Conservation (phyloP, 371 early-diverging fungal species). For the Mortierella sp. region DNA sequence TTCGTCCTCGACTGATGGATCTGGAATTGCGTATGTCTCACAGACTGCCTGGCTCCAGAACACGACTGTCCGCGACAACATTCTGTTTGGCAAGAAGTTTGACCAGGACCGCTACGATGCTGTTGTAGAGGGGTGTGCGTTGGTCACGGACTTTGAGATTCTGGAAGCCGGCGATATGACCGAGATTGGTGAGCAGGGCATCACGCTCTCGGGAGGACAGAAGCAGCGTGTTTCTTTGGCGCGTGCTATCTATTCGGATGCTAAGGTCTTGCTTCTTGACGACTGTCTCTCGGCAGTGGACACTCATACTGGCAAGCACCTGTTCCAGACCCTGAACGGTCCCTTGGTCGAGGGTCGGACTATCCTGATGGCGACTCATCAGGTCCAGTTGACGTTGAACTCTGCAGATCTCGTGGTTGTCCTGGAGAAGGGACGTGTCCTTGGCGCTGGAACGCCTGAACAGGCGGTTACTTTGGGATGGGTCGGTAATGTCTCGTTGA, state of each 20-base stretch:
- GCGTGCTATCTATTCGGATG: constrained; percentile 83
- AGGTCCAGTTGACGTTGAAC: constrained; percentile 80
- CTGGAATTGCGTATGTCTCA: constrained; percentile 80
- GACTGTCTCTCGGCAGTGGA: constrained; percentile 89
- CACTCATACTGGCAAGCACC: constrained; percentile 88
- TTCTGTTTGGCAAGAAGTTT: constrained; percentile 83
- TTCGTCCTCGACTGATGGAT: constrained; percentile 54
- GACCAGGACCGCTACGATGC: constrained; percentile 74
- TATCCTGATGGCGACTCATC: constrained; percentile 89
- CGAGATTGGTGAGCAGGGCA: constrained; percentile 91
- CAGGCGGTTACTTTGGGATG: constrained; percentile 60
- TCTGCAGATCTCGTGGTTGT: constrained; percentile 72
- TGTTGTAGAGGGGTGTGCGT: constrained; percentile 72
- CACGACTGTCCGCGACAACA: constrained; percentile 85
- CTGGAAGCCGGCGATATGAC: constrained; percentile 90
- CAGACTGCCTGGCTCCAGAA: constrained; percentile 92
- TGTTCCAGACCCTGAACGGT: constrained; percentile 75
- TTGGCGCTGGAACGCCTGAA: constrained; percentile 60
- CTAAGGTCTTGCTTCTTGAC: constrained; percentile 80
- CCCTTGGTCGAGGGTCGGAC: constrained; percentile 81
- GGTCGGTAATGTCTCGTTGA: constrained; percentile 61
- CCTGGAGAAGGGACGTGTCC: constrained; percentile 64
- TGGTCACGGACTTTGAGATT: constrained; percentile 79
- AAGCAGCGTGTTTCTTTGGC: constrained; percentile 87
- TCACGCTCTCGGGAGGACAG: constrained; percentile 82